These are phyloP conservation scores for Spathaspora girioi DNA, from an alignment of 805 yeast species.

Conservation along the genomic window DNA sequence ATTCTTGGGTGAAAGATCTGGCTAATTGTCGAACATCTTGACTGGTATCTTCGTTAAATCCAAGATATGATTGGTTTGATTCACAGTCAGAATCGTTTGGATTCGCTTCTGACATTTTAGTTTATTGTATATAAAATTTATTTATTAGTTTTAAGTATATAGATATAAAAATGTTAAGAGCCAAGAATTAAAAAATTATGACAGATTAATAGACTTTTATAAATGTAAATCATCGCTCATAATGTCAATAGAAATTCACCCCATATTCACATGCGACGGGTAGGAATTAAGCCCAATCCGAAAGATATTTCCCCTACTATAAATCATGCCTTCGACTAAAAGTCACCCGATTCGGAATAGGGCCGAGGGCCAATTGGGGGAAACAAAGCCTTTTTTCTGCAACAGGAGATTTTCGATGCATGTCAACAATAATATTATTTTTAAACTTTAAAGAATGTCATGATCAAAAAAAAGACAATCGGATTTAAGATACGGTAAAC, in stretches of 20 bases:
- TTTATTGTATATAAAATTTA: too few relatives aligned
- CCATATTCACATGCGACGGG: too few relatives aligned
- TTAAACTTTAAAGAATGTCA: neutral
- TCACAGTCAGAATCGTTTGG: neutral
- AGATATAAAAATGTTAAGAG: too few relatives aligned
- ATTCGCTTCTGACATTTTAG: neutral
- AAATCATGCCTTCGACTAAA: neutral
- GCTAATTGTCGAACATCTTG: slow-evolving; percentile 40
- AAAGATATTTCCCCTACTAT: neutral
- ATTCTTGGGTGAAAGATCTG: slow-evolving; percentile 29
- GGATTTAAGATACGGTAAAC: too few relatives aligned
- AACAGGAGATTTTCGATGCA: neutral
- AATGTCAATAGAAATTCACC: too few relatives aligned
- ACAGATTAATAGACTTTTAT: too few relatives aligned
- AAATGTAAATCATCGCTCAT: too few relatives aligned
- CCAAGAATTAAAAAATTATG: too few relatives aligned
- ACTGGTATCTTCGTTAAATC: slow-evolving; percentile 32
- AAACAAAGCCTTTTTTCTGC: neutral
- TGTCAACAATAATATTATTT: neutral
- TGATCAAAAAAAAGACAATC: too few relatives aligned
- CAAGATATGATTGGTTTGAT: slow-evolving; percentile 14
- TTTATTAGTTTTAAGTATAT: too few relatives aligned
- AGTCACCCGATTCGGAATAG: neutral
- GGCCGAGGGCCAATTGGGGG: too few relatives aligned
- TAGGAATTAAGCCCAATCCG: neutral